These are phyloP conservation scores for Aaosphaeria arxii DNA, from an alignment of 2,329 filamentous ascomycete genomes.

Conservation along the genomic window DNA sequence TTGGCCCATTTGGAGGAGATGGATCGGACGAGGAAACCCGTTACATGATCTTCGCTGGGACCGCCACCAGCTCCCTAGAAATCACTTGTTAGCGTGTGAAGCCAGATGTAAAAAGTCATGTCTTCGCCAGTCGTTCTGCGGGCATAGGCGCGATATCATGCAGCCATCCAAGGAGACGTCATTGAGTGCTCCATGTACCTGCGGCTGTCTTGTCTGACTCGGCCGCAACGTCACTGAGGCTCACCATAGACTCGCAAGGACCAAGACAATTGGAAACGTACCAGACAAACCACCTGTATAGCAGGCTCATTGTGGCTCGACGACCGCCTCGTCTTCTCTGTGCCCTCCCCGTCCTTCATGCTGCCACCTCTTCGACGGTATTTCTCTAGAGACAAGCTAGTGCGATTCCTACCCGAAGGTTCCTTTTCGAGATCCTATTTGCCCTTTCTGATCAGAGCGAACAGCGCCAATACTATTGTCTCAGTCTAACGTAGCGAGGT, in stretches of 20 bases:
- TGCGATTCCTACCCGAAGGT: no score
- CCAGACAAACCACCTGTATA: constrained; percentile 50
- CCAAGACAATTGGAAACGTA: constrained; percentile 17
- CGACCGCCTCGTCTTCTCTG: constrained; percentile 33
- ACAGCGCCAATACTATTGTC: no score
- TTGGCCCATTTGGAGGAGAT: constrained; percentile 74
- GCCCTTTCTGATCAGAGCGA: no score
- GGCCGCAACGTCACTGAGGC: not conserved
- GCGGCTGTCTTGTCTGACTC: no score
- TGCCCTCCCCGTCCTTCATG: constrained; percentile 42
- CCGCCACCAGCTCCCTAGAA: constrained; percentile 81
- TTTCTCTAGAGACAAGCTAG: no score
- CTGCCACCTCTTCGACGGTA: constrained; percentile 14
- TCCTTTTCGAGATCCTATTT: no score
- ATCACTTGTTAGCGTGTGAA: constrained; percentile 8
- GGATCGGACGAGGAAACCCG: constrained; percentile 84
- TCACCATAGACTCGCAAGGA: not conserved
- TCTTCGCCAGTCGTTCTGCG: no score
- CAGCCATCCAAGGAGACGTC: no score
- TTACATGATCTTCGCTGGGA: constrained; percentile 84
- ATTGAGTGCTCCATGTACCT: no score
- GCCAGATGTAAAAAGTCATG: not conserved
- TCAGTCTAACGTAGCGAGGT: no score
- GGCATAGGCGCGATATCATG: no score
- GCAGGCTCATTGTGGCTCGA: constrained; percentile 36